Percentiles rank a stretch among this genome's conserved stretches.
phyloP scores from a whole-genome alignment of 495 filamentous ascomycete genomes.

The Aspergillus campestris region DNA sequence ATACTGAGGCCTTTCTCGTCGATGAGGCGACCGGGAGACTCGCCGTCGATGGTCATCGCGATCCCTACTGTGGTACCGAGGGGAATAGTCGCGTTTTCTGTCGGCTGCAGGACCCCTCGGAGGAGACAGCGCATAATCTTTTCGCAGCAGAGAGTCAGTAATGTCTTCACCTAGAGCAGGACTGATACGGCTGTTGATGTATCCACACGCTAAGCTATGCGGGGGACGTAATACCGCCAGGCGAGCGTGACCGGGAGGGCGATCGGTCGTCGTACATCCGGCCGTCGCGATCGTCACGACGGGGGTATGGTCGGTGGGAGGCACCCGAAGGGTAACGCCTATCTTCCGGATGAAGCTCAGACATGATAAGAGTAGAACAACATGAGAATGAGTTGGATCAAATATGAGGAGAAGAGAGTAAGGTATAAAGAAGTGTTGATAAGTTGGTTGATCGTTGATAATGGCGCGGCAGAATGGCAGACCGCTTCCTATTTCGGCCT shows the following conservation, averaged over 20 bases:
- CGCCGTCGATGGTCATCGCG: slow-evolving; percentile 35
- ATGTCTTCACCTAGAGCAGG: slow-evolving; percentile 3
- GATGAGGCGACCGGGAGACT: slow-evolving; percentile 29
- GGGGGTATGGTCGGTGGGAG: slow-evolving; percentile 18
- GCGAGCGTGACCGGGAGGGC: slow-evolving; percentile 34
- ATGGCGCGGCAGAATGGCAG: too few relatives aligned
- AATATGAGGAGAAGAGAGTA: too few relatives aligned
- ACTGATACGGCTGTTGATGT: slow-evolving; percentile 5
- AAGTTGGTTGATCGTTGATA: too few relatives aligned
- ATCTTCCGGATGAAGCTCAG: slow-evolving; percentile 23
- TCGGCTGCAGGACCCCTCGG: slow-evolving; percentile 33
- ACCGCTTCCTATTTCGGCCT: too few relatives aligned
- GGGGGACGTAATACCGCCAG: slow-evolving; percentile 34
- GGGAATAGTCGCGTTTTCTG: slow-evolving; percentile 26
- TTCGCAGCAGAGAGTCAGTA: slow-evolving; percentile 17
- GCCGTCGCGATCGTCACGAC: slow-evolving; percentile 32
- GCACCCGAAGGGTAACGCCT: slow-evolving; percentile 19
- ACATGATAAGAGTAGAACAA: slow-evolving; percentile 16
- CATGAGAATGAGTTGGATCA: too few relatives aligned
- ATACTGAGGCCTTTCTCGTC: slow-evolving; percentile 34
- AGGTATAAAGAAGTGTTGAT: too few relatives aligned
- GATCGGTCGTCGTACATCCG: slow-evolving; percentile 44
- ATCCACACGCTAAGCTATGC: slow-evolving; percentile 21
- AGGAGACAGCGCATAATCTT: slow-evolving; percentile 35
- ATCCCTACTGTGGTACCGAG: slow-evolving; percentile 27